A percentile compares a stretch with the other conserved stretches of the same genome.
Conservation (phyloP, 768 basidiomycete species). For the Rhizopogon vesiculosus region DNA sequence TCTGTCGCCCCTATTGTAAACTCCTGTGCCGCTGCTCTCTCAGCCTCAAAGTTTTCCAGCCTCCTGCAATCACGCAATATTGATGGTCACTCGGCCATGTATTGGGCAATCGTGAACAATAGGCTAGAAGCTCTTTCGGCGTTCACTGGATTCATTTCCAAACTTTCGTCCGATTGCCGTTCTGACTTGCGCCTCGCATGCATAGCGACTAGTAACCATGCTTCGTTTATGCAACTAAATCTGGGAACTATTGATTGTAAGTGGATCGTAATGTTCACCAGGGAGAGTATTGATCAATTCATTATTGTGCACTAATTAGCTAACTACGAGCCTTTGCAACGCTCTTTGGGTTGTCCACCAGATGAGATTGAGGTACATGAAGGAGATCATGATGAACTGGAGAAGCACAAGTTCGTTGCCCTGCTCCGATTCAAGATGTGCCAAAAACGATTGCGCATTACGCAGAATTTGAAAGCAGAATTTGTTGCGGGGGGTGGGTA, state of each 20-base stretch:
- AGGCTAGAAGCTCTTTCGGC: not conserved
- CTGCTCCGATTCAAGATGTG: not conserved
- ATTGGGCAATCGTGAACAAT: not conserved
- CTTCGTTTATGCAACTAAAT: not conserved
- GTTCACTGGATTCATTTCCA: not conserved
- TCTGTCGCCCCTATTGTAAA: conserved; percentile 36
- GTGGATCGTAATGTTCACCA: not conserved
- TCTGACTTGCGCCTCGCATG: not conserved
- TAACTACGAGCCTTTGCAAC: not conserved
- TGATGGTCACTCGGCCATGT: not conserved
- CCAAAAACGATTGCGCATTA: not conserved
- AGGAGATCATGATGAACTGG: too few relatives aligned
- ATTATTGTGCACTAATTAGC: not conserved
- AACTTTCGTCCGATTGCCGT: not conserved
- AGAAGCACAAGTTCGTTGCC: not conserved
- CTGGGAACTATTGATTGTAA: not conserved
- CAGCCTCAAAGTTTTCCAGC: conserved; percentile 20
- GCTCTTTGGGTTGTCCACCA: not conserved
- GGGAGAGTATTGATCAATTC: not conserved
- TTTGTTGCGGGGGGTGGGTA: conserved; percentile 17
- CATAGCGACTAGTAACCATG: not conserved
- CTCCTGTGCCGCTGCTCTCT: conserved; percentile 57
- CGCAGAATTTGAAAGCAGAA: rapidly evolving
- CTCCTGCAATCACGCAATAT: not conserved
- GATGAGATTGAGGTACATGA: not conserved